Conservation (phyloP, 352 stramenopile genomes). For the Blastocystis sp. region DNA sequence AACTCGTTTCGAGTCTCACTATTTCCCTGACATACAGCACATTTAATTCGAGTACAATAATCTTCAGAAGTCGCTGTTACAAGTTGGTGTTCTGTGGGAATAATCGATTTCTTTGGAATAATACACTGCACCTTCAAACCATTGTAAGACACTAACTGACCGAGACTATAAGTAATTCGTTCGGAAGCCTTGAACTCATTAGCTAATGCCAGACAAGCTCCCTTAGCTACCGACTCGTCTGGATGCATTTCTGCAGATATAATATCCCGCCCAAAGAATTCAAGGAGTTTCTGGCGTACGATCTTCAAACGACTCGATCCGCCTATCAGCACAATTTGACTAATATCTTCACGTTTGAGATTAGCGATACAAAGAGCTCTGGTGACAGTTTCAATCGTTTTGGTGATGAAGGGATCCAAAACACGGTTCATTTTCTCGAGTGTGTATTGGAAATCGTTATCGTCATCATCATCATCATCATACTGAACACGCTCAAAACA, state of each 20-base stretch:
- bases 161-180: not conserved
- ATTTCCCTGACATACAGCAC: too few relatives aligned
- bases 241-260: conserved; percentile 24
- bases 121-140: not conserved
- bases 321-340: conserved; percentile 50
- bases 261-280: not conserved
- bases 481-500: too few relatives aligned
- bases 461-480: too few relatives aligned
- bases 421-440: not conserved
- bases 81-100: not conserved
- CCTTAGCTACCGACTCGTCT: conserved; percentile 63
- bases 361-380: conserved; percentile 75
- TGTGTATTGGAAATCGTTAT: too few relatives aligned
- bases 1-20: too few relatives aligned
- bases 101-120: not conserved
- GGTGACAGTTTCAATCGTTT: conserved; percentile 76
- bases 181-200: not conserved
- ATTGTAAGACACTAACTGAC: not conserved
- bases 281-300: not conserved
- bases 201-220: not conserved
- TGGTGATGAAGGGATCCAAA: not conserved
- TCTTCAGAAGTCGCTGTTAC: not conserved
- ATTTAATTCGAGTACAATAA: not conserved
- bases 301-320: conserved; percentile 52
- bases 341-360: conserved; percentile 13